Percentiles rank a stretch among this genome's conserved stretches.
These are phyloP conservation scores for Fraxinus anomala DNA, from an alignment of 257 asterid species.

Conservation along the genomic window DNA sequence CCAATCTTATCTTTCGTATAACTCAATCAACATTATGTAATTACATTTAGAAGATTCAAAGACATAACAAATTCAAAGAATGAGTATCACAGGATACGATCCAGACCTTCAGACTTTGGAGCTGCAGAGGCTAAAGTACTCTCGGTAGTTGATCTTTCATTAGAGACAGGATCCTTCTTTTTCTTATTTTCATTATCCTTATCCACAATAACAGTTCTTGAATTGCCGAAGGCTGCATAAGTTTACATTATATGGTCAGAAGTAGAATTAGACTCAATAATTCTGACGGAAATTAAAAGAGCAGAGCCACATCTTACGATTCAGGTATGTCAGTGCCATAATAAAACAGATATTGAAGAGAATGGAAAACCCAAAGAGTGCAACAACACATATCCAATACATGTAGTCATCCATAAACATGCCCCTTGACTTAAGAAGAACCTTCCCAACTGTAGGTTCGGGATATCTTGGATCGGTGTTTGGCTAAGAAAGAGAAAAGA, in stretches of 20 bases:
- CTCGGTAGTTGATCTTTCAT: conserved; percentile 24
- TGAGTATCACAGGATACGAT: not conserved
- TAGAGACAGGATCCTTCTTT: conserved; percentile 30
- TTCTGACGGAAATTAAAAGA: conserved; percentile 17
- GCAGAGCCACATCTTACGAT: conserved; percentile 51
- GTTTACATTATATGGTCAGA: conserved; percentile 26
- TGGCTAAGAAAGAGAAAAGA: conserved; percentile 46
- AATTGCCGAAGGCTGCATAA: conserved; percentile 70
- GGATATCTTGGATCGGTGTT: conserved; percentile 51
- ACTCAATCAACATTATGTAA: not conserved
- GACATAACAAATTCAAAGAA: conserved; percentile 6
- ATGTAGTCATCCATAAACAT: conserved; percentile 73
- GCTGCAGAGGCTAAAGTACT: conserved; percentile 40
- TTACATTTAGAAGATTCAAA: not conserved
- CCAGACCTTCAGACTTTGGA: conserved; percentile 47
- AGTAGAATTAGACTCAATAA: conserved; percentile 16
- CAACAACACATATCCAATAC: conserved; percentile 83
- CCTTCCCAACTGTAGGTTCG: conserved; percentile 82
- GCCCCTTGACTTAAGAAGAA: conserved; percentile 83
- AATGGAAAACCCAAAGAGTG: conserved; percentile 80
- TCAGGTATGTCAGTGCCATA: conserved; percentile 66
- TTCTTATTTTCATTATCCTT: conserved; percentile 43
- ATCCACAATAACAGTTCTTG: conserved; percentile 54
- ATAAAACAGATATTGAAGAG: conserved; percentile 75
- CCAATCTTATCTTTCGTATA: not conserved